Evolutionary conservation across 2,329 filamentous ascomycete genomes (phyloP).

Genomic region (Penicillium sp.): DNA sequence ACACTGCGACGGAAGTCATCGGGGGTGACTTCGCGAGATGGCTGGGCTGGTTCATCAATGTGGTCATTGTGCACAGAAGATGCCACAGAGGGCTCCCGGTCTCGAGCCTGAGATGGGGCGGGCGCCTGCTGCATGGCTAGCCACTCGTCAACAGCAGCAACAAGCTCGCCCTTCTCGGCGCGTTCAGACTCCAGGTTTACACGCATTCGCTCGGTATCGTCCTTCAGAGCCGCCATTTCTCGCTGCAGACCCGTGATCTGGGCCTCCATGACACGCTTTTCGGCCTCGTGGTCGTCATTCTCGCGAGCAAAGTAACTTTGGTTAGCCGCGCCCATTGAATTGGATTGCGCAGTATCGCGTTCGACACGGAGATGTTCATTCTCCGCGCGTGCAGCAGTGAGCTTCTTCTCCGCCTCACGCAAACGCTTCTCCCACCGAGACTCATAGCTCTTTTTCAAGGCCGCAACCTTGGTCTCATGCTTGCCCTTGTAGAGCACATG

Average conservation of each 20-base stretch:
- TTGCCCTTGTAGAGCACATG: constrained; percentile 95
- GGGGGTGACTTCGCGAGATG: constrained; percentile 13
- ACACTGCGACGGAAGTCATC: constrained; percentile 26
- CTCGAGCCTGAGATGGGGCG: constrained; percentile 8
- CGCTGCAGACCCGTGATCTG: constrained; percentile 72
- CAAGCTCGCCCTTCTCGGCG: constrained; percentile 48
- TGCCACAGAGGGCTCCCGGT: constrained; percentile 19
- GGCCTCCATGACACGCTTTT: constrained; percentile 67
- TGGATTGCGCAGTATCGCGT: constrained; percentile 64
- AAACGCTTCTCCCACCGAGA: constrained; percentile 85
- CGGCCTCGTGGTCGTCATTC: constrained; percentile 63
- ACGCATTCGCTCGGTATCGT: constrained; percentile 65
- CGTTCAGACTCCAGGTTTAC: constrained; percentile 56
- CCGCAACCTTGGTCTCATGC: constrained; percentile 92
- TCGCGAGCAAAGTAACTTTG: constrained; percentile 43
- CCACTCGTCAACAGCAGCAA: constrained; percentile 49
- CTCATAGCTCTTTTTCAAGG: constrained; percentile 79
- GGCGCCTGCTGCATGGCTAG: constrained; percentile 40
- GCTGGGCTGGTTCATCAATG: constrained; percentile 13
- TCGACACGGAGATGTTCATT: constrained; percentile 70
- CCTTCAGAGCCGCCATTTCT: constrained; percentile 66
- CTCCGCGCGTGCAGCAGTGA: constrained; percentile 68
- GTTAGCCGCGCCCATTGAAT: constrained; percentile 48
- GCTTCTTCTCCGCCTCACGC: constrained; percentile 68
- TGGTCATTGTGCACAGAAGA: constrained; percentile 11